Percentiles rank a stretch among this genome's conserved stretches.
Conservation (phyloP, 345 rosid genomes). For the Bruguiera gymnorhiza region DNA sequence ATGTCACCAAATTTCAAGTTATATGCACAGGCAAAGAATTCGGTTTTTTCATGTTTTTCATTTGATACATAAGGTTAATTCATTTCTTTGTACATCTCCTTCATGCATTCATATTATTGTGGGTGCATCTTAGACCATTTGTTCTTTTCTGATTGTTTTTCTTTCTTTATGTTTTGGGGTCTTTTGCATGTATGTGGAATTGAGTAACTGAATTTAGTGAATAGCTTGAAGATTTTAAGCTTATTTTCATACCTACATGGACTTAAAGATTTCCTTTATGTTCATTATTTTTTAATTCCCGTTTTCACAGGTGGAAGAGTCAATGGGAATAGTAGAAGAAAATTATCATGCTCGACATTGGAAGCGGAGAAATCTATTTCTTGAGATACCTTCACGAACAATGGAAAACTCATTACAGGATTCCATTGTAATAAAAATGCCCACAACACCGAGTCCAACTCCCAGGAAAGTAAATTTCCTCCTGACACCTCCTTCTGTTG, state of each 20-base stretch:
- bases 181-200: too few relatives aligned
- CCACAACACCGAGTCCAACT: constrained; percentile 71
- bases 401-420: constrained; percentile 45
- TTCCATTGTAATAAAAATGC: constrained; percentile 55
- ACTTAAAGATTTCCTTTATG: constrained; percentile 9
- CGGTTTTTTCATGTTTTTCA: background rate
- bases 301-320: constrained; percentile 46
- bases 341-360: constrained; percentile 39
- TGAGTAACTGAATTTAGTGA: too few relatives aligned
- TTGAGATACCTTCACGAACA: constrained; percentile 72
- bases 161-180: background rate
- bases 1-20: background rate
- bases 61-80: background rate
- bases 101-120: background rate
- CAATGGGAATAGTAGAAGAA: constrained; percentile 48
- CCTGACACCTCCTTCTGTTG: constrained; percentile 51
- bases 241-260: background rate
- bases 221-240: too few relatives aligned
- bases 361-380: constrained; percentile 63
- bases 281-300: constrained; percentile 10
- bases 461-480: constrained; percentile 80
- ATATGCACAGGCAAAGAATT: background rate
- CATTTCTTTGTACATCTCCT: background rate
- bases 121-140: background rate
- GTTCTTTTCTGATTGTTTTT: constrained; percentile 4